phyloP scores from a whole-genome alignment of 2,329 filamentous ascomycete genomes.

The Diaporthe aspalathi region DNA sequence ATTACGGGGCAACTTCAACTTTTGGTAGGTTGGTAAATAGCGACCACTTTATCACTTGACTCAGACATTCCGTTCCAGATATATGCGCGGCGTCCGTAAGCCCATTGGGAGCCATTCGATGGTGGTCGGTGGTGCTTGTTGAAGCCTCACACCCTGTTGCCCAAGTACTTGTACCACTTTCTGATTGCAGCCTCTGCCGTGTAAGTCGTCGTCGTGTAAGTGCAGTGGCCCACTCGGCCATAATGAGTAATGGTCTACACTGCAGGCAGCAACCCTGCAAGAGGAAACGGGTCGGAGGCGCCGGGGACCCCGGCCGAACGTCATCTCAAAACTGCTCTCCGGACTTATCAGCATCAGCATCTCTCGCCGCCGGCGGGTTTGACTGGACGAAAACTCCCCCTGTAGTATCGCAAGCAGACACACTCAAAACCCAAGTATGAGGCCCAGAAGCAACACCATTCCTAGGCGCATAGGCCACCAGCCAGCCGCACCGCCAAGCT shows the following conservation, averaged over 20 bases:
- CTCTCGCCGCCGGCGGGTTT: neutral
- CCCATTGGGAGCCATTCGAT: neutral
- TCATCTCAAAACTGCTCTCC: neutral
- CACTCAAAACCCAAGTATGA: neutral
- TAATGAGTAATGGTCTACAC: neutral
- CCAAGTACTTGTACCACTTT: too few species aligned
- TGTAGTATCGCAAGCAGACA: slow-evolving; percentile 1
- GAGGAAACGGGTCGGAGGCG: neutral
- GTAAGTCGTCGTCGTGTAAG: neutral
- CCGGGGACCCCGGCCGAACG: slow-evolving; percentile 20
- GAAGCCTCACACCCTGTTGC: neutral
- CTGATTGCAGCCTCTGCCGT: neutral
- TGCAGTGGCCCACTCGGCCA: neutral
- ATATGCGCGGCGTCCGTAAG: neutral
- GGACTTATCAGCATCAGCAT: neutral
- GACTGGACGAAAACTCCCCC: neutral
- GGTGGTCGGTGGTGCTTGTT: too few species aligned
- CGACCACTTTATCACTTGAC: too few species aligned
- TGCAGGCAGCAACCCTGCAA: slow-evolving; percentile 8
- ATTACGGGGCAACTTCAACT: too few species aligned
- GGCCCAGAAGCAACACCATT: slow-evolving; percentile 5
- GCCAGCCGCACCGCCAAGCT: slow-evolving; percentile 15
- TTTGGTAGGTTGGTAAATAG: too few species aligned
- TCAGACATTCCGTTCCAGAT: too few species aligned
- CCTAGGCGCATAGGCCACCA: neutral